Base-by-base conservation (phyloP, 2,329 filamentous ascomycete genomes). In the Aureobasidium musti region DNA sequence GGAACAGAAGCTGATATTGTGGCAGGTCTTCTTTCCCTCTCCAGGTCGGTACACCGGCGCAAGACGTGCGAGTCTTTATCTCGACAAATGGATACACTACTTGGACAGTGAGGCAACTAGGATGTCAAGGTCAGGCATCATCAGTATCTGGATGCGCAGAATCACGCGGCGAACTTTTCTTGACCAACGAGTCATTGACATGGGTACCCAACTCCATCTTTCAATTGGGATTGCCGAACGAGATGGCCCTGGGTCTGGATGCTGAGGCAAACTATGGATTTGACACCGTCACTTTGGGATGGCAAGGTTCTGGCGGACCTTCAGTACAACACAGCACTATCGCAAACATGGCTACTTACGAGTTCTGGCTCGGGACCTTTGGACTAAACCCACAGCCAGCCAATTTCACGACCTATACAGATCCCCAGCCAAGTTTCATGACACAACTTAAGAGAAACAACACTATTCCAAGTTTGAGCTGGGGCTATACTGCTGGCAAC, bases 171-270 rank as follows among this genome's bases (percentile, higher is more conserved):
- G 66, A 60, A 47, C 56, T 74, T 10, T 91, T 86, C 74, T 79
- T 84, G 66, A 77, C 80, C 8, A 78, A 77, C 17, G 73, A 79
- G 49, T 91, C 88, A 2, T 79, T 79, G 14, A 83, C 83, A 45
- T 91, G 88, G 87, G 77, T 80, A 21, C 70, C 83, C 1, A 80
- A 89, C 59, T 88, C 87, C 47, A 81, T 81, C 45, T 91, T 83
- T 80, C 79, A 85, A 69, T 79, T 90, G 43, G 87, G 85, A 54
- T 78, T 89, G 33, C 43, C 23, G 19, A 47, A 63, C n/a, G 81
- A 83, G 69, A 72, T 76, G 26, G 83, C 87, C 68, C 78, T 89
- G 11, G 84, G 83, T 4, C 77, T 73, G 60, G 73, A 74, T 52
- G 72, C 71, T 17, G 69, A 63, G 35, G 74, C 72, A 3, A 57